Base-by-base conservation (phyloP, 352 stramenopile species). In the Poterioochromonas sp. region DNA sequence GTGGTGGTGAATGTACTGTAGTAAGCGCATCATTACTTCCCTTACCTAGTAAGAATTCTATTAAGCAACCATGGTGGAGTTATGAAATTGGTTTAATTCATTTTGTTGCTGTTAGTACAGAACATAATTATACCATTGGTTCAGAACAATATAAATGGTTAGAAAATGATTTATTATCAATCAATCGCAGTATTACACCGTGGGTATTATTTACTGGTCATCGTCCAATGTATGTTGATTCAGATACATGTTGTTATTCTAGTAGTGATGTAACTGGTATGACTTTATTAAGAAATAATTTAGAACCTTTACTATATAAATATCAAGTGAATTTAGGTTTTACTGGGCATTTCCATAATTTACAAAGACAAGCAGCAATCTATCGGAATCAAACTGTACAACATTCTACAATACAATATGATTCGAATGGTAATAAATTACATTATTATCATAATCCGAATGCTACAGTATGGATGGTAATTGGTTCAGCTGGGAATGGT, bases 261-360 rank as follows among this genome's bases (percentile, higher is more conserved):
- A 43, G 32, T n/a, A 41, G 62, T 11, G 88, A 93, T 76, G 81
- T 90, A 18, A 81, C 80, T 0, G 86, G 92, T 53, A 84, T 87
- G 62, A 41, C 85, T 41, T 83, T 89, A 40, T 87, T 93, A 53
- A 87, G 87, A 3, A 82, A 89, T 2, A 86, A 92, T 68, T 79
- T 93, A 60, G 89, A 94, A 47, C 85, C 88, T 22, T 80, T 94
- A 53, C 82, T 94, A 44, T 88, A 83, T 82, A 81, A 83, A 26
- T 84, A 92, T 83, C 88, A 88, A 76, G 89, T 93, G 60, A 92
- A 93, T 68, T 35, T 92, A n/a, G 89, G 91, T 82, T 79, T 94
- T 84, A 85, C 88, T 34, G 89, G 89, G 12, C 89, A 93, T 76
- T 87, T 92, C 73, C 89, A 94, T 82, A 91, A 86, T n/a, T 91